Conservation (phyloP, 345 rosid species). For the Raphanus sativus region DNA sequence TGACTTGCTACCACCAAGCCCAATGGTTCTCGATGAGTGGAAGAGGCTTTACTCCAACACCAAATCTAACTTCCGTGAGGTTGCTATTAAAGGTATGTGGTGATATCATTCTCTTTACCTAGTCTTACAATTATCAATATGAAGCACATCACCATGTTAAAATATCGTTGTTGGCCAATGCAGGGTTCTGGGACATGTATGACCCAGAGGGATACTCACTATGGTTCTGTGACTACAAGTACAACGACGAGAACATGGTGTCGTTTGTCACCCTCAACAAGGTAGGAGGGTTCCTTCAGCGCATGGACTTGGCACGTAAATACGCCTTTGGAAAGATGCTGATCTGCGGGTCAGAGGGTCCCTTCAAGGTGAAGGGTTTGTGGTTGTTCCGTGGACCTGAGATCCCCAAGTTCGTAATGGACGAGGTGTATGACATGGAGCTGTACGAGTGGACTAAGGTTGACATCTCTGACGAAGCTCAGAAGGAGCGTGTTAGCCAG, state of each 20-base stretch:
- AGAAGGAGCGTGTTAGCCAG: constrained; percentile 91
- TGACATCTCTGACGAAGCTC: constrained; percentile 73
- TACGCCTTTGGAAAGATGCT: constrained; percentile 96
- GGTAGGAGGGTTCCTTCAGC: constrained; percentile 91
- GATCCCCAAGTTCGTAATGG: constrained; percentile 75
- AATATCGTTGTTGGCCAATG: constrained; percentile 23
- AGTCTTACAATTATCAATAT: neutral
- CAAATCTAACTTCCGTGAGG: constrained; percentile 92
- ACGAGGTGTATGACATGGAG: constrained; percentile 98
- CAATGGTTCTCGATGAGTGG: constrained; percentile 95
- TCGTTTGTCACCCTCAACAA: constrained; percentile 92
- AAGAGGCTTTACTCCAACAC: constrained; percentile 98
- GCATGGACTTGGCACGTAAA: constrained; percentile 96
- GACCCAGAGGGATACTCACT: constrained; percentile 97
- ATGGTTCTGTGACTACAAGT: constrained; percentile 98
- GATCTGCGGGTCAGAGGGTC: constrained; percentile 73
- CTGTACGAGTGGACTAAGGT: constrained; percentile 92
- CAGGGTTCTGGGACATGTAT: constrained; percentile 99
- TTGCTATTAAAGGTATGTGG: constrained; percentile 80
- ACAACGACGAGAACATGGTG: constrained; percentile 90
- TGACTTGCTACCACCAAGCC: constrained; percentile 88
- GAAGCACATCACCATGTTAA: neutral
- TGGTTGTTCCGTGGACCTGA: constrained; percentile 97
- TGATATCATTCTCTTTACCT: neutral
- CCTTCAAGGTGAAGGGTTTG: constrained; percentile 88